Percentiles rank a stretch among this genome's conserved stretches.
phyloP scores from a whole-genome alignment of 257 asterid genomes.

The Nicotiana paniculata region DNA sequence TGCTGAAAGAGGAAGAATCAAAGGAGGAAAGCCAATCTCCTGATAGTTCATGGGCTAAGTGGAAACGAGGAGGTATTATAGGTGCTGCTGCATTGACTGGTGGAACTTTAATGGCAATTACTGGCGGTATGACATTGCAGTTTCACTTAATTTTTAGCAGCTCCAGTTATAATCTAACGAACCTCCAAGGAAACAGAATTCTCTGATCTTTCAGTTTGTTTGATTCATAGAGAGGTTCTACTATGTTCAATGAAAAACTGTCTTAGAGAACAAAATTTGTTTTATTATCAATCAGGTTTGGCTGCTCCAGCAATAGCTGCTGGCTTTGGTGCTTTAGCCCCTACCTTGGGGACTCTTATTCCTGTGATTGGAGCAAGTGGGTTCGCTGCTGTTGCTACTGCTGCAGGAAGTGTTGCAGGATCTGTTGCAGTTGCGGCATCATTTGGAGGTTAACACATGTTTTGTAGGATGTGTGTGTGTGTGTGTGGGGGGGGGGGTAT shows the following conservation, averaged over 20 bases:
- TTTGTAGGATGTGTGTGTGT: neutral
- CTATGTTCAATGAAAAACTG: neutral
- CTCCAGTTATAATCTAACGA: neutral
- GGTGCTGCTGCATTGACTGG: conserved; percentile 99
- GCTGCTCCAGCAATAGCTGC: conserved; percentile 99
- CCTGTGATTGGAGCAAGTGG: conserved; percentile 96
- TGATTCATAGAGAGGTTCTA: neutral
- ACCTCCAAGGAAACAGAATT: neutral
- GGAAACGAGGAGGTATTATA: conserved; percentile 94
- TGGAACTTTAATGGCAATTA: conserved; percentile 91
- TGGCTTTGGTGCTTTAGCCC: conserved; percentile 88
- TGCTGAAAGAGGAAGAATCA: conserved; percentile 65
- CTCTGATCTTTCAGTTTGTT: neutral
- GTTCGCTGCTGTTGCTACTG: conserved; percentile 88
- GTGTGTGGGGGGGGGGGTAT: neutral
- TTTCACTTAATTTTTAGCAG: neutral
- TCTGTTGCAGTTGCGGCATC: conserved; percentile 99
- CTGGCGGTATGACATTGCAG: conserved; percentile 53
- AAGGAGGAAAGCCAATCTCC: conserved; percentile 40
- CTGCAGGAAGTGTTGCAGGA: conserved; percentile 97
- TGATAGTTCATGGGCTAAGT: conserved; percentile 60
- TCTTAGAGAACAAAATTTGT: neutral
- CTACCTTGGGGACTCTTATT: conserved; percentile 75
- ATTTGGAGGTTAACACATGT: conserved; percentile 58
- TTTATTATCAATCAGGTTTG: conserved; percentile 37